These are phyloP conservation scores for Hortiboletus campestris DNA, from an alignment of 768 basidiomycete genomes.

Conservation along the genomic window DNA sequence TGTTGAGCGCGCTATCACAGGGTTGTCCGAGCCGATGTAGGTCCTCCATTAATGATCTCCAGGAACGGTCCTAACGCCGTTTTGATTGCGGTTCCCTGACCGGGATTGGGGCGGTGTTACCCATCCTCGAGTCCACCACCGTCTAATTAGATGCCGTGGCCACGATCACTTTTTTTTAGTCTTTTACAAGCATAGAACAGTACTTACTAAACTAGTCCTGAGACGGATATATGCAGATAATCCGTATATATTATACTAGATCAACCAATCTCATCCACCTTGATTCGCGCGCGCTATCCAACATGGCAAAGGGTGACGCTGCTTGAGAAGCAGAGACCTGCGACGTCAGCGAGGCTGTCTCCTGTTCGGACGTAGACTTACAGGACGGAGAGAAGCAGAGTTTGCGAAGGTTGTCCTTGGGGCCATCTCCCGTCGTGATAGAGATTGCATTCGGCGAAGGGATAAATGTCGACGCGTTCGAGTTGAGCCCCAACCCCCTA, in stretches of 20 bases:
- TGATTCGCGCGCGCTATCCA: constrained; percentile 16
- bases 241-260: too few species aligned
- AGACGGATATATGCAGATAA: too few species aligned
- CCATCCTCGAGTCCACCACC: constrained; percentile 23
- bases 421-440: constrained; percentile 21
- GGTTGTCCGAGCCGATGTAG: constrained; percentile 19
- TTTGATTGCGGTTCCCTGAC: constrained; percentile 16
- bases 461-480: constrained; percentile 28
- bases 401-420: constrained; percentile 17
- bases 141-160: not conserved
- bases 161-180: not conserved
- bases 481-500: constrained; percentile 1
- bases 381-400: constrained; percentile 25
- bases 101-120: constrained; percentile 24
- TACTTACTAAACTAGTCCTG: too few species aligned
- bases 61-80: not conserved
- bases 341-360: not conserved
- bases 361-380: not conserved
- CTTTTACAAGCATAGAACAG: not conserved
- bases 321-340: constrained; percentile 13
- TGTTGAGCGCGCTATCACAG: constrained; percentile 17
- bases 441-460: constrained; percentile 18
- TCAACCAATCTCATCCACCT: too few species aligned
- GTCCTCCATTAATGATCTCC: not conserved
- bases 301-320: constrained; percentile 26